A percentile compares a stretch with the other conserved stretches of the same genome.
Evolutionary conservation across 352 stramenopile genomes (phyloP).

Genomic region (Aphanomyces astaci): DNA sequence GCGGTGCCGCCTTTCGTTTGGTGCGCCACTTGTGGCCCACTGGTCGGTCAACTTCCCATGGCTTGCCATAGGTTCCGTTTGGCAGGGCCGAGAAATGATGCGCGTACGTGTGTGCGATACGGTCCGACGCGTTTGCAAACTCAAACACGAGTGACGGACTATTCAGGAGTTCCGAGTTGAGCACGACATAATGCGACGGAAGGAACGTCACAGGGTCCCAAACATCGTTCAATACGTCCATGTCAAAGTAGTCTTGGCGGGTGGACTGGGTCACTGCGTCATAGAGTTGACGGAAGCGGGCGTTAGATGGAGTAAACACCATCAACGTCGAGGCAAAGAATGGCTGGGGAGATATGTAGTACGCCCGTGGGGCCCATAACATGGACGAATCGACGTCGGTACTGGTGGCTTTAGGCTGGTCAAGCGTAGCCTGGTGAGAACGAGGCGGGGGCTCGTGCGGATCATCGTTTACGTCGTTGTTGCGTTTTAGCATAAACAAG

Average conservation of each 20-base stretch:
- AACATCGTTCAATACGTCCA: conserved; percentile 14
- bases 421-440: too few relatives aligned
- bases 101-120: conserved; percentile 11
- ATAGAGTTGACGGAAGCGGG: neutral
- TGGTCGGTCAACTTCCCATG: conserved; percentile 1
- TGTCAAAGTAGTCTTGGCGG: neutral
- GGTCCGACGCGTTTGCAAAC: neutral
- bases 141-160: neutral
- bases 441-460: neutral
- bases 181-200: conserved; percentile 10
- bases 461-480: neutral
- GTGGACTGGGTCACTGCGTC: neutral
- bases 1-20: conserved; percentile 2
- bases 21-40: neutral
- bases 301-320: conserved; percentile 4
- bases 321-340: conserved; percentile 20
- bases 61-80: conserved; percentile 15
- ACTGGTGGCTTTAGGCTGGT: too few relatives aligned
- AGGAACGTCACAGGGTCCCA: neutral
- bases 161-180: conserved; percentile 21
- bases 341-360: conserved; percentile 1
- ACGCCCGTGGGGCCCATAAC: conserved; percentile 1
- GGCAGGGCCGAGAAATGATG: conserved; percentile 15
- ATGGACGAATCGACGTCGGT: neutral
- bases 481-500: conserved; percentile 20